Base-by-base conservation (phyloP, 352 stramenopile genomes). In the Aphanomyces euteiches region DNA sequence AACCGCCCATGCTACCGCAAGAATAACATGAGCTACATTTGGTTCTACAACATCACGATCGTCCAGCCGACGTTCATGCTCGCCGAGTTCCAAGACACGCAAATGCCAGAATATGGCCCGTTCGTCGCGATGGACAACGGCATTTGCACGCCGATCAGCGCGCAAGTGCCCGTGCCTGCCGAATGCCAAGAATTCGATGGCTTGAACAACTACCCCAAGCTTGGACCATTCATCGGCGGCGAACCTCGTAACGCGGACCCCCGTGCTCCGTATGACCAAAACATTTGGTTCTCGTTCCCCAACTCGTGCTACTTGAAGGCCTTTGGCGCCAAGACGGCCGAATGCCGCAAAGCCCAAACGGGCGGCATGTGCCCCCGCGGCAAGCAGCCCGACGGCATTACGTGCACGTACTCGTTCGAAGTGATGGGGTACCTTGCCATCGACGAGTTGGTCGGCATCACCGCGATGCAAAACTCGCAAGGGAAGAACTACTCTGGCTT, bases 281-380 rank as follows among this genome's bases (percentile, higher is more conserved):
- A 81, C 73, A 87, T 82, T 74, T 91, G 84, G 84, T 90, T 81
- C 78, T 90, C 84, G 53, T 89, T 77, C 78, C 84, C 82, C 34
- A 85, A 83, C 69, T 78, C 72, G 15, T 90, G 84, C 56, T 74
- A 73, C 39, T 72, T 77, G 36, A 77, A 87, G 72, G 59, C 69
- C 15, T 83, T 81, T 43, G 69, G 60, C 3, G 71, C 80, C 1
- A 91, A 91, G 80, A 80, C 73, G 13, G 75, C 79, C 0, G 74
- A 78, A 56, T 90, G 83, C 72, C 81, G 82, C 47, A 61, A 77
- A 1, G 73, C 57, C 43, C 79, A 82, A 60, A 43, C n/a, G 0
- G 78, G 79, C 10, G 80, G 80, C 0, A 56, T 89, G 8, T 89
- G 82, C 61, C 47, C 79, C 5, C 69, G 85, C 50, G 79, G 75